A percentile compares a stretch with the other conserved stretches of the same genome.
phyloP scores from a whole-genome alignment of 1,284 basidiomycete genomes.

The Heliocybe sulcata region DNA sequence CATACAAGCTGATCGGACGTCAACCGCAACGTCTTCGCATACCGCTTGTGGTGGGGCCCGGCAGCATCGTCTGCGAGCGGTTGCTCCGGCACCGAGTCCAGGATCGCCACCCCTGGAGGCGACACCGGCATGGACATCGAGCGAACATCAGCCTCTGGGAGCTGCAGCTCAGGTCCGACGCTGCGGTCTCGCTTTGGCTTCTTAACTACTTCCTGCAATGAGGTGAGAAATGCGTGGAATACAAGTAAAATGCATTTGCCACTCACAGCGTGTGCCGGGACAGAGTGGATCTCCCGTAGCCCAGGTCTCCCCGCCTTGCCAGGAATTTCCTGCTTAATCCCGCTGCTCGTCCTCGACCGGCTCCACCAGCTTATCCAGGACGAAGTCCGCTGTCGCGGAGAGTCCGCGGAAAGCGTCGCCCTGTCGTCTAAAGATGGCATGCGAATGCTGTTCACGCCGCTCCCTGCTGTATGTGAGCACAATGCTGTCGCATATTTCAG shows the following conservation, averaged over 20 bases:
- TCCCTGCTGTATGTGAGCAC: background rate
- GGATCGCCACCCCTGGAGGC: slow-evolving; percentile 5
- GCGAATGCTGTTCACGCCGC: background rate
- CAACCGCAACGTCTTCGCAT: slow-evolving; percentile 88
- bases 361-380: slow-evolving; percentile 2
- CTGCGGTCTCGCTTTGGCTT: slow-evolving; percentile 1
- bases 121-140: background rate
- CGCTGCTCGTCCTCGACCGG: background rate
- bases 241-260: background rate
- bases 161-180: slow-evolving; percentile 8
- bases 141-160: background rate
- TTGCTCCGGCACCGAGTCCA: slow-evolving; percentile 11
- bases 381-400: background rate
- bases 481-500: too few species aligned
- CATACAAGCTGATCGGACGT: slow-evolving; percentile 77
- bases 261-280: background rate
- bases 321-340: background rate
- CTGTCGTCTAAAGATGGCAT: background rate
- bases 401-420: background rate
- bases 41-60: slow-evolving; percentile 38
- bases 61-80: slow-evolving; percentile 18
- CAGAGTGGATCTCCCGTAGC: background rate
- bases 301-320: background rate
- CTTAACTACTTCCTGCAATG: background rate
- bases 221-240: background rate